A percentile compares a stretch with the other conserved stretches of the same genome.
These are phyloP conservation scores for Gossypium ekmanianum DNA, from an alignment of 345 rosid genomes.

Conservation along the genomic window DNA sequence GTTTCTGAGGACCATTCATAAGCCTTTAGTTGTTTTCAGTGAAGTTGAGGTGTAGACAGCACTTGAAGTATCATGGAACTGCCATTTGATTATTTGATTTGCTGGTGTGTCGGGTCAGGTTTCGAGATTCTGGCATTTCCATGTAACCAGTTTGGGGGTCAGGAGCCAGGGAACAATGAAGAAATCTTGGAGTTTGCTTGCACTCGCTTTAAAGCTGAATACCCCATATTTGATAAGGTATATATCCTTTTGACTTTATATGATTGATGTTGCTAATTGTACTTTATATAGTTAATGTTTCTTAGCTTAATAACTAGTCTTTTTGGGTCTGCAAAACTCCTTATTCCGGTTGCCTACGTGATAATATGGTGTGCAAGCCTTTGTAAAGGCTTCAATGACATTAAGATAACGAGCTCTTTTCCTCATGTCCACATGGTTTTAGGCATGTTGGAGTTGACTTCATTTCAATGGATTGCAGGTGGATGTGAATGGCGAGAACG, in stretches of 20 bases:
- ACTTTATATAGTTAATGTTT: not conserved
- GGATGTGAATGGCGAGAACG: slow-evolving; percentile 71
- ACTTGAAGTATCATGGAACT: not conserved
- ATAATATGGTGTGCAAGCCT: not conserved
- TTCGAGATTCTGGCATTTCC: slow-evolving; percentile 90
- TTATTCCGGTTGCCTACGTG: not conserved
- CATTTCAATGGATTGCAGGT: slow-evolving; percentile 37
- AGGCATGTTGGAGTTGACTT: not conserved
- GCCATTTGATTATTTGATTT: not conserved
- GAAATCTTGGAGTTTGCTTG: slow-evolving; percentile 71
- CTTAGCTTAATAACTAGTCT: not conserved
- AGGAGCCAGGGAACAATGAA: slow-evolving; percentile 84
- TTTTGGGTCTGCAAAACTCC: not conserved
- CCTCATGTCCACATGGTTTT: not conserved
- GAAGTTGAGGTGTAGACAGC: not conserved
- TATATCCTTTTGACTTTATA: not conserved
- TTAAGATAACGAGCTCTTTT: not conserved
- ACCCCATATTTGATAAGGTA: slow-evolving; percentile 89
- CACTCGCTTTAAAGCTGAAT: slow-evolving; percentile 93
- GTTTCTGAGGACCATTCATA: not conserved
- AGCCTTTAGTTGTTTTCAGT: not conserved
- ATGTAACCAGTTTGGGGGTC: slow-evolving; percentile 85
- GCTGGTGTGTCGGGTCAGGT: slow-evolving; percentile 33
- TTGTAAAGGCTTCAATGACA: not conserved
- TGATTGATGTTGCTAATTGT: not conserved